Evolutionary conservation across 805 yeast species (phyloP).

Genomic region (Lipomyces lipofer): DNA sequence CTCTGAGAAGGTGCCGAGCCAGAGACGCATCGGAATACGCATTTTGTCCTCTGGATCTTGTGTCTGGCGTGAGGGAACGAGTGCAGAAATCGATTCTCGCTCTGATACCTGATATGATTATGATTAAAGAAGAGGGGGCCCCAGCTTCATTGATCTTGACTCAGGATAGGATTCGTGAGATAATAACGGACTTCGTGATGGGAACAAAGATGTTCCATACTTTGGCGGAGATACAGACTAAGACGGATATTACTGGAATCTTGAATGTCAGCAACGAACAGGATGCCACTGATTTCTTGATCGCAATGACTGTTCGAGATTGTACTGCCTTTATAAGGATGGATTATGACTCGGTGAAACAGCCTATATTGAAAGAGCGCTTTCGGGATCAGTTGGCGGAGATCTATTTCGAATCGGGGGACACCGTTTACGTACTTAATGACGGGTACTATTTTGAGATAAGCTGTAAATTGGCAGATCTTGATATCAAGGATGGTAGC

Average conservation of each 20-base stretch:
- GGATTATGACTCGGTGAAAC: not conserved
- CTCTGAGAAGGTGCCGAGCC: constrained; percentile 43
- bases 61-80: constrained; percentile 38
- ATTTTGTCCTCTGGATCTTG: constrained; percentile 52
- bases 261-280: constrained; percentile 32
- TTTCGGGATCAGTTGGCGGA: not conserved
- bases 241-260: constrained; percentile 24
- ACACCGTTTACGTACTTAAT: not conserved
- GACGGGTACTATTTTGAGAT: constrained; percentile 37
- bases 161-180: constrained; percentile 22
- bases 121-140: not conserved
- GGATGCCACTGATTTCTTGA: constrained; percentile 39
- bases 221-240: constrained; percentile 33
- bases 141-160: constrained; percentile 6
- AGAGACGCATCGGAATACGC: constrained; percentile 37
- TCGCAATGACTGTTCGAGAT: constrained; percentile 59
- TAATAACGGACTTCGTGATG: constrained; percentile 24
- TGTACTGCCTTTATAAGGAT: constrained; percentile 54
- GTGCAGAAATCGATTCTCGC: constrained; percentile 41
- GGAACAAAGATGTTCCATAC: constrained; percentile 30
- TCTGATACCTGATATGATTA: constrained; percentile 26
- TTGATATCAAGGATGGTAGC: constrained; percentile 26
- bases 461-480: constrained; percentile 43
- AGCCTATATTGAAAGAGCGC: not conserved
- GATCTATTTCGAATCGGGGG: not conserved